phyloP scores from a whole-genome alignment of 2,329 filamentous ascomycete genomes.

The Sclerotinia spermophila region DNA sequence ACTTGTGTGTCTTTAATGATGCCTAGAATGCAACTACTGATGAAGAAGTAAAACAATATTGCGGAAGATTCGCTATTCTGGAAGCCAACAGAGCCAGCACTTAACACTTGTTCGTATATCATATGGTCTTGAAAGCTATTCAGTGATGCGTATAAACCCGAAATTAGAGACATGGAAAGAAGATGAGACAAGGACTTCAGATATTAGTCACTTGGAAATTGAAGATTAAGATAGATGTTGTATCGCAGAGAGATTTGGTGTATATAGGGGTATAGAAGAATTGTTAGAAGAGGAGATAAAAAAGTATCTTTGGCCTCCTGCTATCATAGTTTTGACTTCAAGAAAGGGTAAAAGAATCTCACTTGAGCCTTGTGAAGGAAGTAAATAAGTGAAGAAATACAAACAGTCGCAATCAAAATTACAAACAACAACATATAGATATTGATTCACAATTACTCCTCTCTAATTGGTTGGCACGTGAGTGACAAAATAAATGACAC shows the following conservation, averaged over 20 bases:
- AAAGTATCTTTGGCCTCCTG: neutral
- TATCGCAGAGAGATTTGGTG: neutral
- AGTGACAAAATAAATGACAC: too few relatives aligned
- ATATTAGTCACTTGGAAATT: neutral
- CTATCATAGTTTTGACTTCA: neutral
- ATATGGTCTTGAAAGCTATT: too few relatives aligned
- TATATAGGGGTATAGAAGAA: neutral
- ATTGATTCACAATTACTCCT: neutral
- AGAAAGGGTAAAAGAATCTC: neutral
- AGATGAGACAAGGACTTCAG: neutral
- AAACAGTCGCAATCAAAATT: neutral
- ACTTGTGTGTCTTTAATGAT: too few relatives aligned
- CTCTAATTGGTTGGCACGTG: neutral
- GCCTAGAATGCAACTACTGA: too few relatives aligned
- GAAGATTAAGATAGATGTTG: neutral
- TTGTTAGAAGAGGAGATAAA: accelerated
- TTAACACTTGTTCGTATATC: too few relatives aligned
- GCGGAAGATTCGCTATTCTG: too few relatives aligned
- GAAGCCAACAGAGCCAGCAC: too few relatives aligned
- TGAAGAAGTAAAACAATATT: too few relatives aligned
- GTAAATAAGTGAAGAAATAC: neutral
- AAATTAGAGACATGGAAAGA: too few relatives aligned
- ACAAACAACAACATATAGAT: neutral
- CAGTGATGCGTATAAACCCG: too few relatives aligned
- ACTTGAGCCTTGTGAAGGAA: neutral